These are phyloP conservation scores for Metarhizium anisopliae DNA, from an alignment of 2,329 filamentous ascomycete genomes.

Conservation along the genomic window DNA sequence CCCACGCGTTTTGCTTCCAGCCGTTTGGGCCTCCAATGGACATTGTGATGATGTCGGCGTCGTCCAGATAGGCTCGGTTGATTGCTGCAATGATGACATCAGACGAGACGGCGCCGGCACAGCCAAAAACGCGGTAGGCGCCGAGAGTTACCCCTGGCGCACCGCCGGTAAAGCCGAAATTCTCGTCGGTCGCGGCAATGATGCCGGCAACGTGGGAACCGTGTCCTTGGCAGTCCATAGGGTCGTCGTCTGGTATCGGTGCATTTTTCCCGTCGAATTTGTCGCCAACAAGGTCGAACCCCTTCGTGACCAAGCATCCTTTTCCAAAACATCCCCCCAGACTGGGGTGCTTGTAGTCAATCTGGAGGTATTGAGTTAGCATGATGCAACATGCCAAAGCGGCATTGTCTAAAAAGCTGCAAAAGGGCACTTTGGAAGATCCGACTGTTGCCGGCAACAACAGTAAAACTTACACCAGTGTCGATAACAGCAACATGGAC, in stretches of 20 bases:
- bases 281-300: slow-evolving; percentile 51
- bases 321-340: slow-evolving; percentile 56
- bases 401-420: neutral
- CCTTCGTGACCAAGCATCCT: slow-evolving; percentile 47
- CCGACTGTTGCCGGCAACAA: slow-evolving; percentile 30
- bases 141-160: slow-evolving; percentile 3
- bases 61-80: slow-evolving; percentile 44
- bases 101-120: slow-evolving; percentile 16
- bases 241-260: slow-evolving; percentile 38
- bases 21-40: slow-evolving; percentile 12
- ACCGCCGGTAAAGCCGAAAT: slow-evolving; percentile 4
- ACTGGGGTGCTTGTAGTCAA: slow-evolving; percentile 55
- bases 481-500: slow-evolving; percentile 9
- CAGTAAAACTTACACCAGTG: slow-evolving; percentile 18
- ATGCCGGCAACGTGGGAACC: slow-evolving; percentile 16
- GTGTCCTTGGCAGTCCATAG: slow-evolving; percentile 43
- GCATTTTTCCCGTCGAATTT: slow-evolving; percentile 32
- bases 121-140: slow-evolving; percentile 5
- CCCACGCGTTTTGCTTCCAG: slow-evolving; percentile 29
- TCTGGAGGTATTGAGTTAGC: slow-evolving; percentile 22
- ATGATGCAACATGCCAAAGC: slow-evolving; percentile 21
- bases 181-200: slow-evolving; percentile 13
- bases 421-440: neutral
- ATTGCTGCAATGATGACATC: slow-evolving; percentile 46
- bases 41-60: slow-evolving; percentile 21